A percentile compares a stretch with the other conserved stretches of the same genome.
Conservation (phyloP, 2,329 filamentous ascomycete genomes). For the Paraconiothyrium sp. region DNA sequence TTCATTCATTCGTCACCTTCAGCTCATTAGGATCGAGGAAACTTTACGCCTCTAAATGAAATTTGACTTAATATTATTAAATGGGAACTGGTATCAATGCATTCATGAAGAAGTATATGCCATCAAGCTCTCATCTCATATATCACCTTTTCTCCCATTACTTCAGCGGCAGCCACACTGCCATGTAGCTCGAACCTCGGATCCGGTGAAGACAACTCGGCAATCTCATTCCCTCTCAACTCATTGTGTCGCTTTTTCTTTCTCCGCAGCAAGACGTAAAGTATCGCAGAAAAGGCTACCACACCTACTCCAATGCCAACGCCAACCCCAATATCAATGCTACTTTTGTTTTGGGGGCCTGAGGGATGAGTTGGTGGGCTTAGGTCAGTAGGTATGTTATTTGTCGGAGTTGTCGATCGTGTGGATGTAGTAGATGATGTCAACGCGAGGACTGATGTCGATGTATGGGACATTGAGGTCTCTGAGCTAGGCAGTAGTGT, state of each 20-base stretch:
- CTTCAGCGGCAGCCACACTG: not conserved
- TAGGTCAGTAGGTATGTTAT: not conserved
- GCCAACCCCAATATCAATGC: not conserved
- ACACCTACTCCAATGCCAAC: not conserved
- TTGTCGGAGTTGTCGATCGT: not conserved
- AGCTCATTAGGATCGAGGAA: too few relatives aligned
- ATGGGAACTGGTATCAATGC: not conserved
- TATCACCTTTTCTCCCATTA: not conserved
- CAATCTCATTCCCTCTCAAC: not conserved
- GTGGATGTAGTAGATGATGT: not conserved
- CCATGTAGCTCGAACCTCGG: not conserved
- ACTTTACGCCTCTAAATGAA: too few relatives aligned
- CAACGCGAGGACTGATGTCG: not conserved
- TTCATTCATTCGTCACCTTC: too few relatives aligned
- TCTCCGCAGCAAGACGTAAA: not conserved
- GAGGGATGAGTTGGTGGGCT: not conserved
- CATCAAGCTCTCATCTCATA: constrained; percentile 6
- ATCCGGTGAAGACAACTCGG: not conserved
- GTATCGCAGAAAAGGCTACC: not conserved
- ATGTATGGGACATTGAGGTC: not conserved
- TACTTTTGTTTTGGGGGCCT: not conserved
- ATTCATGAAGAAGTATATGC: not conserved
- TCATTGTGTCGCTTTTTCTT: not conserved
- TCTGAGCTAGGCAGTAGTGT: not conserved
- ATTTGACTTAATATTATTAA: not conserved